Base-by-base conservation (phyloP, 2,329 filamentous ascomycete genomes). In the Rhinocladiella similis region DNA sequence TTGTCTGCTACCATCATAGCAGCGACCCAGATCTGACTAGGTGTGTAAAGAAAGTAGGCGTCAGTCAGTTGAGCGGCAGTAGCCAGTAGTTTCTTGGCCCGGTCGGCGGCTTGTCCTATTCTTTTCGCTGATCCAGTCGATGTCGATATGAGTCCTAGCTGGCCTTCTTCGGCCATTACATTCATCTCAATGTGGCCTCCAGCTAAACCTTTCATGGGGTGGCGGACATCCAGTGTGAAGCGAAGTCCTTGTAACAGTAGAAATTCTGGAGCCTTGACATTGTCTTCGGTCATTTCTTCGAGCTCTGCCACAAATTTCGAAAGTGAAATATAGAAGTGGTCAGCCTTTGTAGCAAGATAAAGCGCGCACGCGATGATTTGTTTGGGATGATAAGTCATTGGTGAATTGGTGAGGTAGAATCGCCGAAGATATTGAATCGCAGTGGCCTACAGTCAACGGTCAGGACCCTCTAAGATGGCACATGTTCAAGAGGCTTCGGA, bases 41-140 rank as follows among this genome's bases (percentile, higher is more conserved):
- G 94, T 0, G 93, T 93, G 75, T 90, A 97, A 72, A 96, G 88
- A 74, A 97, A 97, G 75, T 97, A 97, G n/a, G 85, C 91, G 67
- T 99, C 94, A 22, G 93, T 96, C 59, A 97, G 81, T 49, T 96
- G 77, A 0, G 91, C 89, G 55, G 90, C 89, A 53, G 86, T 88
- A 68, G 90, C 90, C 53, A 95, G 82, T 46, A 90, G 80, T 18
- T 86, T 83, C 41, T 89, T 83, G 0, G 92, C 89, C 50, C 81
- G 82, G n/a, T 79, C 78, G 68, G 96, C 91, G 0, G 90, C 90
- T 10, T 79, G 78, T 25, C 76, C 75, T 49, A 85, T 77, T 18
- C 83, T 77, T 54, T 78, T 71, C 18, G 54, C 59, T 16, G 50
- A 54, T 5, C 45, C 51, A 65, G 42, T 48, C 3, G 36, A 41